phyloP scores from a whole-genome alignment of 345 rosid genomes.

The Gossypium anomalum region DNA sequence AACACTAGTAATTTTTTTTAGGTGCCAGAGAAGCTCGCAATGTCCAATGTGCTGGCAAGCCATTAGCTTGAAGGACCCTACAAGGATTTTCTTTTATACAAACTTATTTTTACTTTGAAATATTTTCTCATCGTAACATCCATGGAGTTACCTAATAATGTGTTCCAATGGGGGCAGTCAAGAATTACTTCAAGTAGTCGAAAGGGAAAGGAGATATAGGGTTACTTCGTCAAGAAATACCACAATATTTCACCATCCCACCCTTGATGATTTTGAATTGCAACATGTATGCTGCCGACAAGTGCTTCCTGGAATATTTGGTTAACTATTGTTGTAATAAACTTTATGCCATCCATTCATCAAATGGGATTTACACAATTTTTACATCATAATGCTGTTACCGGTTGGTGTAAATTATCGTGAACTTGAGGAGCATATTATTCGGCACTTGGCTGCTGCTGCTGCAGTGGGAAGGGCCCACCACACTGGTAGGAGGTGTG shows the following conservation, averaged over 20 bases:
- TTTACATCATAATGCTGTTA: conserved; percentile 33
- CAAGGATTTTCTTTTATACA: conserved; percentile 34
- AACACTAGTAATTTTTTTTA: conserved; percentile 12
- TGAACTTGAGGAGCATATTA: conserved; percentile 66
- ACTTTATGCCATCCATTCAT: background rate
- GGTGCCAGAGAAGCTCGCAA: conserved; percentile 77
- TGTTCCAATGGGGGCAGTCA: conserved; percentile 32
- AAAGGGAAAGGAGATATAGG: conserved; percentile 52
- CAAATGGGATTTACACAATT: background rate
- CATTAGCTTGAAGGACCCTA: conserved; percentile 53
- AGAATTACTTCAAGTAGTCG: conserved; percentile 66
- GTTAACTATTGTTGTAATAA: background rate
- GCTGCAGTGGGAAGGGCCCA: conserved; percentile 63
- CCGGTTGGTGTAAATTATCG: conserved; percentile 58
- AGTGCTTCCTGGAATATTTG: background rate
- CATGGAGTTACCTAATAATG: conserved; percentile 13
- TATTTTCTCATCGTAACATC: background rate
- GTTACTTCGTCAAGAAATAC: conserved; percentile 44
- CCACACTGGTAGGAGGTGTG: conserved; percentile 48
- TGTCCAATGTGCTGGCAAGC: conserved; percentile 88
- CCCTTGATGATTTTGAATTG: conserved; percentile 61
- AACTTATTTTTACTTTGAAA: background rate
- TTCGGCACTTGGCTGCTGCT: conserved; percentile 67
- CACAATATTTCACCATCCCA: conserved; percentile 61
- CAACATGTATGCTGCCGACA: conserved; percentile 46